Percentiles rank a stretch among this genome's conserved stretches.
Evolutionary conservation across 805 yeast species (phyloP).

Genomic region (Saccharomycopsis olivae): DNA sequence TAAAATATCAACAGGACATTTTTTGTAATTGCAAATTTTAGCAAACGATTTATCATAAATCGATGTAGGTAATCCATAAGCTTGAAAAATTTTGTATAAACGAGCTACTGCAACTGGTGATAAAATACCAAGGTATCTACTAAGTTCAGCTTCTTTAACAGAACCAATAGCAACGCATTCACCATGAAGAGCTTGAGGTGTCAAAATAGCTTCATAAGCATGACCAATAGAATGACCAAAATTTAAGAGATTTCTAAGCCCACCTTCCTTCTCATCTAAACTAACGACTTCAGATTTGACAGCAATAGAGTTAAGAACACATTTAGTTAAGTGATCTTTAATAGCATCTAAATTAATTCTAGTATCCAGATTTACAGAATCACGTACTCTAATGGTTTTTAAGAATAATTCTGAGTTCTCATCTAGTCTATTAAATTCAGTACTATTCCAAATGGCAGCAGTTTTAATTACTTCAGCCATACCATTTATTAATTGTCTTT

Average conservation of each 20-base stretch:
- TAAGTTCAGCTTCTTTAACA: slow-evolving; percentile 86
- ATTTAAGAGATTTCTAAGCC: slow-evolving; percentile 81
- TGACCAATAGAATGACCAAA: slow-evolving; percentile 98
- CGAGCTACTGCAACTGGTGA: slow-evolving; percentile 93
- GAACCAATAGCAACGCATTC: slow-evolving; percentile 99
- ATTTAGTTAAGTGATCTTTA: slow-evolving; percentile 59
- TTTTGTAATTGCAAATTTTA: slow-evolving; percentile 56
- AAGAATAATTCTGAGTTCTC: slow-evolving; percentile 59
- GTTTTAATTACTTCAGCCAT: slow-evolving; percentile 98
- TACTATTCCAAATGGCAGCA: slow-evolving; percentile 95
- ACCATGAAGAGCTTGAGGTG: slow-evolving; percentile 95
- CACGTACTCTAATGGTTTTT: slow-evolving; percentile 44
- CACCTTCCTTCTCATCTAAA: slow-evolving; percentile 90
- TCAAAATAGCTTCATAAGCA: slow-evolving; percentile 94
- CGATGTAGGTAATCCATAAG: slow-evolving; percentile 79
- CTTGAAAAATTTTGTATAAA: slow-evolving; percentile 66
- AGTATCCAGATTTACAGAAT: slow-evolving; percentile 26
- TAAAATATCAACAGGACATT: slow-evolving; percentile 66
- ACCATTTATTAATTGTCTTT: slow-evolving; percentile 91
- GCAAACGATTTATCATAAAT: slow-evolving; percentile 62
- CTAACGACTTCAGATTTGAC: slow-evolving; percentile 95
- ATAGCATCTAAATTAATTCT: slow-evolving; percentile 58
- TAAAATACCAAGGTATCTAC: slow-evolving; percentile 83
- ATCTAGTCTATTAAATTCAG: slow-evolving; percentile 79
- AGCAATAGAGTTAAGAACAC: slow-evolving; percentile 75